These are phyloP conservation scores for Pleodorina starrii DNA, from an alignment of 139 green algal species.

Conservation along the genomic window DNA sequence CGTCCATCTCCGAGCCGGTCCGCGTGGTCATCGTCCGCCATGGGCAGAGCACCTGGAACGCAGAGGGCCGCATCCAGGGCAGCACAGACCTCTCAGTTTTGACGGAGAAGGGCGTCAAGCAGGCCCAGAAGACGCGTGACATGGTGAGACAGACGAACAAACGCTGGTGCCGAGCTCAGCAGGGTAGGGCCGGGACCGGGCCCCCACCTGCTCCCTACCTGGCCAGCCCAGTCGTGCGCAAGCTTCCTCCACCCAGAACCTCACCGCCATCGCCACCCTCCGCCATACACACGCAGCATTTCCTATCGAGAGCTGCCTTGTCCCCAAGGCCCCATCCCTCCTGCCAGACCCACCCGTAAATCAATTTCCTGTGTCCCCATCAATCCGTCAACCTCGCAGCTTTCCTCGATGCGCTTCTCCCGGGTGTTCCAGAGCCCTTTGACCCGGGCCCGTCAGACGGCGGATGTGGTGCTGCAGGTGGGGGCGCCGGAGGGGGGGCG, in stretches of 20 bases:
- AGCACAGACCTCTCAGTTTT: conserved; percentile 90
- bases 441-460: conserved; percentile 82
- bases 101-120: conserved; percentile 85
- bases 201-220: too few relatives aligned
- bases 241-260: too few relatives aligned
- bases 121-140: conserved; percentile 80
- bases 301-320: too few relatives aligned
- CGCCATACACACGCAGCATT: too few relatives aligned
- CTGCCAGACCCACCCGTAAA: background rate
- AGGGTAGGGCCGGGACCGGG: too few relatives aligned
- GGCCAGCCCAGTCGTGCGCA: too few relatives aligned
- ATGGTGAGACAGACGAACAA: conserved; percentile 73
- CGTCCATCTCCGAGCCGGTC: conserved; percentile 51
- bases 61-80: conserved; percentile 91
- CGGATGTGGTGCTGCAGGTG: conserved; percentile 83
- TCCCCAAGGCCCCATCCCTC: too few relatives aligned
- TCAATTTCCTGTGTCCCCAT: background rate
- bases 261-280: too few relatives aligned
- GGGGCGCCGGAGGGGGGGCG: too few relatives aligned
- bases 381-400: too few relatives aligned
- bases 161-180: too few relatives aligned
- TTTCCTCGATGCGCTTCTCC: conserved; percentile 80
- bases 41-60: conserved; percentile 97
- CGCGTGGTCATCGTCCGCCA: conserved; percentile 92
- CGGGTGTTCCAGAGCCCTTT: conserved; percentile 83